Conservation (phyloP, 352 stramenopile species). For the Phytopythium litorale region DNA sequence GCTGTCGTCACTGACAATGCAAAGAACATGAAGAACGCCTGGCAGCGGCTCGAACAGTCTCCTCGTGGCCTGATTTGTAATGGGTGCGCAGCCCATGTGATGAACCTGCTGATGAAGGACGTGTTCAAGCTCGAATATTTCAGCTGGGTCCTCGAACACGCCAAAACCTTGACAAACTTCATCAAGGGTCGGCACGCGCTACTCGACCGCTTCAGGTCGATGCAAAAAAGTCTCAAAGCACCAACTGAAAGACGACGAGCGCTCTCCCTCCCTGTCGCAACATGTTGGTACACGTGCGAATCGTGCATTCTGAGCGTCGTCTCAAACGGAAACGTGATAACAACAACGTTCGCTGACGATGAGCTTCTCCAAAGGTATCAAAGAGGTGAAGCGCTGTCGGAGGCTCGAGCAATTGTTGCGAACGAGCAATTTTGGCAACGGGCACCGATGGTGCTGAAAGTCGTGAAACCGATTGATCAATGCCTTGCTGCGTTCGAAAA, state of each 20-base stretch:
- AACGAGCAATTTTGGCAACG: slow-evolving; percentile 10
- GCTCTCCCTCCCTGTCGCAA: slow-evolving; percentile 5
- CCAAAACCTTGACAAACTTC: slow-evolving; percentile 8
- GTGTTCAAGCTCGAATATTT: slow-evolving; percentile 10
- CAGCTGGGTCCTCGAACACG: not conserved
- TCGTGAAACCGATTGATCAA: slow-evolving; percentile 9
- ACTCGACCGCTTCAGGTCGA: slow-evolving; percentile 5
- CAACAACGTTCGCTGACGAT: slow-evolving; percentile 2
- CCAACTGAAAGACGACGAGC: not conserved
- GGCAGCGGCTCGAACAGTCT: not conserved
- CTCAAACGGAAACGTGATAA: slow-evolving; percentile 2
- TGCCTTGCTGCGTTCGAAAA: slow-evolving; percentile 12
- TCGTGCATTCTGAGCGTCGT: slow-evolving; percentile 10
- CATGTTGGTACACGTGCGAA: slow-evolving; percentile 10
- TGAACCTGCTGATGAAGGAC: slow-evolving; percentile 18
- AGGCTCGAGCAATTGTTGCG: not conserved
- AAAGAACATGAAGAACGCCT: slow-evolving; percentile 10
- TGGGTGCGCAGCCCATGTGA: slow-evolving; percentile 8
- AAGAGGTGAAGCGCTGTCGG: not conserved
- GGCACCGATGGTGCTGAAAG: not conserved
- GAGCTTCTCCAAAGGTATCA: not conserved
- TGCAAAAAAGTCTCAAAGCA: slow-evolving; percentile 4
- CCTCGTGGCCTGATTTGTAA: slow-evolving; percentile 7
- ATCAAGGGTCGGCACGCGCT: slow-evolving; percentile 3
- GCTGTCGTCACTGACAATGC: slow-evolving; percentile 15